Base-by-base conservation (phyloP, 345 rosid genomes). In the Schrenkiella parvula region DNA sequence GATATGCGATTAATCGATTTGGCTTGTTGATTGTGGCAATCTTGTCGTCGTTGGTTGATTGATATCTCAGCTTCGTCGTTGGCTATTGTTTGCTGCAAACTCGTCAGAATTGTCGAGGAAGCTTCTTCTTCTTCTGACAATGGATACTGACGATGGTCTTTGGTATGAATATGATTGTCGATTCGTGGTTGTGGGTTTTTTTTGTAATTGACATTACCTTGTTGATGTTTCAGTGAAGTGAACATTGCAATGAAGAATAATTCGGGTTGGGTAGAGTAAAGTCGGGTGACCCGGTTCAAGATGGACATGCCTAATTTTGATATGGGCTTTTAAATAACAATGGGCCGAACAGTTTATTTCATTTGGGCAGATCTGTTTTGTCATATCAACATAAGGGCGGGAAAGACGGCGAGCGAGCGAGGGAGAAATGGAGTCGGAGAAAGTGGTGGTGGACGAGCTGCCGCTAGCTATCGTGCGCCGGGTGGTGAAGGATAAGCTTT, bases 401-500 rank as follows among this genome's bases (percentile, higher is more conserved):
- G 74, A 75, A 63, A 62, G 59, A 41, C 67, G 73, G 73, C 2
- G 35, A 35, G 42, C n/a, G 13, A 26, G 19, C 15, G 64, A 41
- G 52, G 4, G 29, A 18, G 65, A n/a, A 17, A 76, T 77, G 74
- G 81, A 76, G 44, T 73, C 79, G 73, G 87, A 87, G 82, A 91
- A 89, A 70, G 84, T 68, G 60, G 84, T 82, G 63, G 82, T 76
- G 55, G 96, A 93, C 76, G 98, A 85, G 90, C 86, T 93, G 60
- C 96, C 92, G 23, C 82, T 81, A 73, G 86, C 97, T 31, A 88
- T 91, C 5, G 96, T 91, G 68, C 92, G 91, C 47, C 88, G 98
- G 28, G 87, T 91, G 68, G 97, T 91, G 82, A 93, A 91, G 78
- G 95, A 86, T 32, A 85, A 88, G 87, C 85, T 93, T 4, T 79